Evolutionary conservation across 495 filamentous ascomycete species (phyloP).

Genomic region (Hyphodiscus hymeniophilus): DNA sequence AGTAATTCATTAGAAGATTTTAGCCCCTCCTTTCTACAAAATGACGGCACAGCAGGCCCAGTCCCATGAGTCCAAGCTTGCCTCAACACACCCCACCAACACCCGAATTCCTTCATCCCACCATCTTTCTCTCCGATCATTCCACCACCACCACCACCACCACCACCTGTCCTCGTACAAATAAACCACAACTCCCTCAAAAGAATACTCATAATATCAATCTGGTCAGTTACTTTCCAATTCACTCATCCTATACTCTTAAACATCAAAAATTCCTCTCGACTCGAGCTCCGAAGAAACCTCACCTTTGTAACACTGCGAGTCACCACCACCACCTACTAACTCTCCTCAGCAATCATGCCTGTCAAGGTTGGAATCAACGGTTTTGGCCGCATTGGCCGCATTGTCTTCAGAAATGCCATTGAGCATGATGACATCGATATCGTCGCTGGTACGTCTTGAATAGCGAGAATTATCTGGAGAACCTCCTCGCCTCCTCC

Average conservation of each 20-base stretch:
- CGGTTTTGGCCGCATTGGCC: slow-evolving; percentile 98
- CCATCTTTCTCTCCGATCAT: slow-evolving; percentile 7
- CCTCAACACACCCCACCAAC: slow-evolving; percentile 7
- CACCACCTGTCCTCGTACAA: background rate
- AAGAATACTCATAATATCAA: background rate
- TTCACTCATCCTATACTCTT: slow-evolving; percentile 6
- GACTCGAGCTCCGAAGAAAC: background rate
- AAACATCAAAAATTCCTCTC: background rate
- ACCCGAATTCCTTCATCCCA: slow-evolving; percentile 18
- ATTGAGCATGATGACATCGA: slow-evolving; percentile 77
- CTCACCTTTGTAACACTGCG: background rate
- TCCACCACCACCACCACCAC: too few relatives aligned
- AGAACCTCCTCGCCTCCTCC: too few relatives aligned
- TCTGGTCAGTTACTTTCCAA: background rate
- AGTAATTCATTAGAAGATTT: too few relatives aligned
- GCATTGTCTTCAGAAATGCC: slow-evolving; percentile 76
- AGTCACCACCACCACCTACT: background rate
- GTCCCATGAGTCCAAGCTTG: too few relatives aligned
- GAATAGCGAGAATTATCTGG: too few relatives aligned
- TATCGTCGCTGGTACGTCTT: slow-evolving; percentile 83
- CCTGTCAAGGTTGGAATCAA: slow-evolving; percentile 83
- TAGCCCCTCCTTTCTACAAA: too few relatives aligned
- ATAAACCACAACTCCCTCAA: background rate
- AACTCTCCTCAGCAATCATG: background rate
- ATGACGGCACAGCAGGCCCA: too few relatives aligned